Evolutionary conservation across 2,329 filamentous ascomycete species (phyloP).

Genomic region (Sporothrix mexicana): DNA sequence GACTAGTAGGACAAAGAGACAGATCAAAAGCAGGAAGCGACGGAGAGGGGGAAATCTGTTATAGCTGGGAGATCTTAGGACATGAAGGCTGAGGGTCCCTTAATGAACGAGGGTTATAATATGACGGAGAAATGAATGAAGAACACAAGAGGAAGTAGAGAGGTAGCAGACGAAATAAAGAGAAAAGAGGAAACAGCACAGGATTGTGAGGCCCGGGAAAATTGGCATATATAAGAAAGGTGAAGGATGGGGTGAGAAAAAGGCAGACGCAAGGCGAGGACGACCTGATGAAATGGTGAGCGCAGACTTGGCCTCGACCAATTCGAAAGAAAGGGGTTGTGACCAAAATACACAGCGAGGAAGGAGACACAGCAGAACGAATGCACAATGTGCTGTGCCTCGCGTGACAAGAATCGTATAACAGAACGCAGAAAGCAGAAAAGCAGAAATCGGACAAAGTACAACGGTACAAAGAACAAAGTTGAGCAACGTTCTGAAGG

Average conservation of each 20-base stretch:
- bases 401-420: conserved; percentile 15
- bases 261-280: not conserved
- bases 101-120: not conserved
- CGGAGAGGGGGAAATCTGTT: not conserved
- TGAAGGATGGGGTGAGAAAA: not conserved
- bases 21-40: not conserved
- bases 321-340: not conserved
- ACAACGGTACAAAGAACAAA: not conserved
- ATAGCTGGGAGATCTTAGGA: conserved; percentile 11
- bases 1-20: not conserved
- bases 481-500: not conserved
- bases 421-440: not conserved
- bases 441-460: not conserved
- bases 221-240: not conserved
- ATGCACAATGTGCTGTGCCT: conserved; percentile 24
- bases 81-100: not conserved
- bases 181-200: not conserved
- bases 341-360: not conserved
- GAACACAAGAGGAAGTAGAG: not conserved
- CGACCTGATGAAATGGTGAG: not conserved
- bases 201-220: conserved; percentile 3
- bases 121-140: not conserved
- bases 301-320: not conserved
- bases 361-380: conserved; percentile 14
- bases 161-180: not conserved